A percentile compares a stretch with the other conserved stretches of the same genome.
Conservation (phyloP, 345 rosid genomes). For the Populus ilicifolia region DNA sequence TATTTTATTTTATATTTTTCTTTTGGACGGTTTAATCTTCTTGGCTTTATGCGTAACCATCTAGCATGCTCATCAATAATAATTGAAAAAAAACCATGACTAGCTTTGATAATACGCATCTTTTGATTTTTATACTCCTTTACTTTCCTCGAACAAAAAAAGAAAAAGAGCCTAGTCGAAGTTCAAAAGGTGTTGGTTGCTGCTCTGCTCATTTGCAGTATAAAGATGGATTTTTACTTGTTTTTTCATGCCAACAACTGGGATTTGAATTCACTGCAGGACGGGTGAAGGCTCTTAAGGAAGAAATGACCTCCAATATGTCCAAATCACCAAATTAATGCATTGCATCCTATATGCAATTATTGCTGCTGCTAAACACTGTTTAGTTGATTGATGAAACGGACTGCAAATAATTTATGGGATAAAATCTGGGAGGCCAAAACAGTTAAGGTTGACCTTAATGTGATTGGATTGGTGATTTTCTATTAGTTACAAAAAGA, state of each 20-base stretch:
- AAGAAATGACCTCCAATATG: too few relatives aligned
- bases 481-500: background rate
- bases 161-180: too few relatives aligned
- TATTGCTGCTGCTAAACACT: background rate
- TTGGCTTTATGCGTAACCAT: background rate
- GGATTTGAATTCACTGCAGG: too few relatives aligned
- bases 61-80: too few relatives aligned
- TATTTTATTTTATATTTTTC: background rate
- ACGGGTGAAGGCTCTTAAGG: too few relatives aligned
- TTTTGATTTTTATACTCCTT: too few relatives aligned
- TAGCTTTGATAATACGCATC: background rate
- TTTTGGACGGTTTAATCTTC: background rate
- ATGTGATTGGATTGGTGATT: background rate
- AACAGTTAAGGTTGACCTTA: background rate
- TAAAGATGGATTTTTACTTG: too few relatives aligned
- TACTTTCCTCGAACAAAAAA: too few relatives aligned
- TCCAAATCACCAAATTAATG: too few relatives aligned
- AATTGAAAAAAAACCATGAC: background rate
- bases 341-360: background rate
- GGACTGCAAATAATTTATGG: background rate
- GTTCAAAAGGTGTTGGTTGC: too few relatives aligned
- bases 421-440: background rate
- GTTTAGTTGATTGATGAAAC: background rate
- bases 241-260: too few relatives aligned
- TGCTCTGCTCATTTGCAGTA: too few relatives aligned